Evolutionary conservation across 106 monocot species (phyloP).

Genomic region (Iris macrosiphon): DNA sequence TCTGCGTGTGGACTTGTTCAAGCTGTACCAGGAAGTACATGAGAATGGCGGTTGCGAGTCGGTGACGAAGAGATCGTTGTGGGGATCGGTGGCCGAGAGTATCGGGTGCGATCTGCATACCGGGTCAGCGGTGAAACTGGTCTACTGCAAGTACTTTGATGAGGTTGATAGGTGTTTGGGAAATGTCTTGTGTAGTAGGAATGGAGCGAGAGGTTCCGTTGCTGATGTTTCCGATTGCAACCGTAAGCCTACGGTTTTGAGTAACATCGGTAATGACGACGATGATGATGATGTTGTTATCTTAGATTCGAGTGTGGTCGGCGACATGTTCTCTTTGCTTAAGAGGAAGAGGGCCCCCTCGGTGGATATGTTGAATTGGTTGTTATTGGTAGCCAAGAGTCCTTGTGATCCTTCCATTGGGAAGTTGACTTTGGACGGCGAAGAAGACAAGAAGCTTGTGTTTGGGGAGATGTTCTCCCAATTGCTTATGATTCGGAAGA

Average conservation of each 20-base stretch:
- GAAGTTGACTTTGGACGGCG: neutral
- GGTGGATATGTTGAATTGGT: neutral
- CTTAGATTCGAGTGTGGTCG: neutral
- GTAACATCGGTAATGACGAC: too few relatives aligned
- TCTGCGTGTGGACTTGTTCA: neutral
- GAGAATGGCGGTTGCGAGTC: neutral
- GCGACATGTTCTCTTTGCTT: neutral
- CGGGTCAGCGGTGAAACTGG: neutral
- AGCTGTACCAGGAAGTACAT: neutral
- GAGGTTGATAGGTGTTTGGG: neutral
- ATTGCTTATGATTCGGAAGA: neutral
- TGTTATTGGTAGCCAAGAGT: neutral
- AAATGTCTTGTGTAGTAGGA: neutral
- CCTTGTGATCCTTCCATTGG: neutral
- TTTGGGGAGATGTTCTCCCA: neutral
- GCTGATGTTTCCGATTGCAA: too few relatives aligned
- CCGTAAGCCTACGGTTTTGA: too few relatives aligned
- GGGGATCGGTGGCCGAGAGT: neutral
- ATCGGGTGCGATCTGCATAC: neutral
- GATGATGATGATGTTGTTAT: constrained; percentile 1
- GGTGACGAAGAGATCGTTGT: neutral
- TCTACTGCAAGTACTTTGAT: constrained; percentile 1
- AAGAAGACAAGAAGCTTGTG: neutral
- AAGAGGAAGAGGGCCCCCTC: neutral
- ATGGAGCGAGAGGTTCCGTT: neutral